Base-by-base conservation (phyloP, 768 basidiomycete species). In the Infundibulicybe gibba region DNA sequence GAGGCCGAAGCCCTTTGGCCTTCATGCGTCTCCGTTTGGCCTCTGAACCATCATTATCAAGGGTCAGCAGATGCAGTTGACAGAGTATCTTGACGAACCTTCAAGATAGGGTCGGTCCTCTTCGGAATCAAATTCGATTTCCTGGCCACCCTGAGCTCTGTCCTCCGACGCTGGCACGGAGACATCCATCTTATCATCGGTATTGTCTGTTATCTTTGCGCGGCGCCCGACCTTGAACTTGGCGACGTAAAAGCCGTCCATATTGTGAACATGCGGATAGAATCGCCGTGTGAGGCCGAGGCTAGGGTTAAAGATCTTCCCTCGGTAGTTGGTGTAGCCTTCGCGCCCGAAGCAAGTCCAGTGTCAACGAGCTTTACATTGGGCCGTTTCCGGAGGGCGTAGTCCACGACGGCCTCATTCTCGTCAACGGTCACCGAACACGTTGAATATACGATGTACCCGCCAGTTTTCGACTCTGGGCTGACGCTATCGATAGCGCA, bases 211-310 rank as follows among this genome's bases (percentile, higher is more conserved):
- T 32, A 48, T 58, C 69, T 88, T 94, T 41, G 69, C 61, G 49
- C 85, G 77, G 66, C 82, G 90, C 62, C 83, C 87, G n/a, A 98
- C 85, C 67, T 90, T 94, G 78, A 99, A 91, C 67, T 98, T 98
- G 49, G 95, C 95, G 46, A 98, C 94, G 65, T 79, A 99, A 77
- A 99, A 99, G 5, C 97, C 97, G 63, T 99, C 97, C 94, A 98
- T 97, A 68, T 99, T 99, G 70, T 97, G 94, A 57, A 97, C 94
- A 66, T 97, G 94, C 13, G 94, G 90, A 62, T 94, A 95, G 65
- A 93, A 95, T 50, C 97, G 74, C 55, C 93, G 73, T 15, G 97
- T 97, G 53, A 95, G 66, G 51, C 71, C 76, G 57, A 99, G 63
- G 53, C 79, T 87, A 31, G 87, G 75, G 62, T 84, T 76, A 69